These are phyloP conservation scores for Fragilaria radians DNA, from an alignment of 108 stramenopile genomes.

Conservation along the genomic window DNA sequence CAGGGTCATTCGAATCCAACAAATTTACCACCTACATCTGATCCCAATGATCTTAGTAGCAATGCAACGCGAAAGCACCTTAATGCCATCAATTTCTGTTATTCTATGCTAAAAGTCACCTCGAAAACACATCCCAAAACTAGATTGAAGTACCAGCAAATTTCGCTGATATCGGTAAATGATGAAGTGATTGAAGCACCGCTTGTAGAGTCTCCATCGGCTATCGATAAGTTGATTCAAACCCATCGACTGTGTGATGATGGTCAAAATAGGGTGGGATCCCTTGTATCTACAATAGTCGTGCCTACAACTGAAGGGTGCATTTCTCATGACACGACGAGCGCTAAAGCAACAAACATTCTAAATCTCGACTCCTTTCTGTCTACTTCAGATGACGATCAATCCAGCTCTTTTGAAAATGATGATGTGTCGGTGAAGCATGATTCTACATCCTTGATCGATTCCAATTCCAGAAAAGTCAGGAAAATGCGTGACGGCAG, in stretches of 20 bases:
- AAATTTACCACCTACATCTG: slow-evolving; percentile 21
- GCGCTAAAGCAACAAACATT: background rate
- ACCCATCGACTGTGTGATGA: no score
- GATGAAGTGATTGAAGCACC: background rate
- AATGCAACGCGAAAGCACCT: slow-evolving; percentile 21
- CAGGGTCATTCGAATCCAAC: slow-evolving; percentile 11
- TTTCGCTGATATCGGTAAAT: no score
- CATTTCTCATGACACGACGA: background rate
- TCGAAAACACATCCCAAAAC: background rate
- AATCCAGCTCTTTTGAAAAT: background rate
- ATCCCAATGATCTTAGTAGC: background rate
- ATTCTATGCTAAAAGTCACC: slow-evolving; percentile 27
- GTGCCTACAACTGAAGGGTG: no score
- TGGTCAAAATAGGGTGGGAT: no score
- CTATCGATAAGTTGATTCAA: background rate
- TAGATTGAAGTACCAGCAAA: background rate
- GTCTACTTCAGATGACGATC: background rate
- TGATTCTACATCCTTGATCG: background rate
- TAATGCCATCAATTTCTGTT: slow-evolving; percentile 33
- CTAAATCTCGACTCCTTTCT: background rate
- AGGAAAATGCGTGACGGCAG: no score
- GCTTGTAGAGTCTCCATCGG: background rate
- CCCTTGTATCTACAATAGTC: no score
- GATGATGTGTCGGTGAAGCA: background rate
- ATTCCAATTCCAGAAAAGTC: no score